These are phyloP conservation scores for Glarea lozoyensis DNA, from an alignment of 495 filamentous ascomycete species.

Conservation along the genomic window DNA sequence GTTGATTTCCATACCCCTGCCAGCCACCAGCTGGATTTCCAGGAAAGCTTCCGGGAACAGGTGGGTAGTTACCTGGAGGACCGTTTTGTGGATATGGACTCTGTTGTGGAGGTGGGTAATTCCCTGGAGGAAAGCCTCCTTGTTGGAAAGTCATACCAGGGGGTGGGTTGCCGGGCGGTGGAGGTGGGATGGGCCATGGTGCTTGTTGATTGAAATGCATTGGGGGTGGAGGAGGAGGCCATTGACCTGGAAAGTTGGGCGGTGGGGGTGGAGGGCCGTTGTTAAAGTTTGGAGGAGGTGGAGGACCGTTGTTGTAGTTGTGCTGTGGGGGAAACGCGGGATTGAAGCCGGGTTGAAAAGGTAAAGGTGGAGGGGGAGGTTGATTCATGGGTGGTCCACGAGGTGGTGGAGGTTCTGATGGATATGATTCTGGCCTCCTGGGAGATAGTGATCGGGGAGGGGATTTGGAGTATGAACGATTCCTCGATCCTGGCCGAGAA, in stretches of 20 bases:
- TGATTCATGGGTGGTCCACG: constrained; percentile 15
- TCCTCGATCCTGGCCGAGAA: constrained; percentile 26
- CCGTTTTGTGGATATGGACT: constrained; percentile 2
- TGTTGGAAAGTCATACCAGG: not conserved
- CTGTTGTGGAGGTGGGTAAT: not conserved
- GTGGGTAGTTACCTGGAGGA: no score
- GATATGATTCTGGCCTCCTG: constrained; percentile 22
- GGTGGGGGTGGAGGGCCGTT: not conserved
- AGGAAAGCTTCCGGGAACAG: not conserved
- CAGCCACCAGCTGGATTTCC: constrained; percentile 10
- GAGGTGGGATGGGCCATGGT: not conserved
- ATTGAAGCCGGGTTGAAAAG: constrained; percentile 22
- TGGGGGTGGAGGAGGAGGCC: constrained; percentile 39
- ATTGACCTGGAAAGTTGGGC: no score
- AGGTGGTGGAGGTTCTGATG: constrained; percentile 20
- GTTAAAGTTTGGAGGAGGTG: not conserved
- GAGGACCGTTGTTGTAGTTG: not conserved
- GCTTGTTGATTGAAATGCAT: constrained; percentile 4
- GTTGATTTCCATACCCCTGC: constrained; percentile 11
- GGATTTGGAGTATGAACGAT: constrained; percentile 19
- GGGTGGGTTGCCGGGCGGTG: constrained; percentile 12
- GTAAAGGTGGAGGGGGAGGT: constrained; percentile 21
- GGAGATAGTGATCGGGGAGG: constrained; percentile 19
- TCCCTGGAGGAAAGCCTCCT: not conserved
- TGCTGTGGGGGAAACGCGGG: constrained; percentile 17